Conservation (phyloP, 108 stramenopile species). For the Cyclotella baltica region DNA sequence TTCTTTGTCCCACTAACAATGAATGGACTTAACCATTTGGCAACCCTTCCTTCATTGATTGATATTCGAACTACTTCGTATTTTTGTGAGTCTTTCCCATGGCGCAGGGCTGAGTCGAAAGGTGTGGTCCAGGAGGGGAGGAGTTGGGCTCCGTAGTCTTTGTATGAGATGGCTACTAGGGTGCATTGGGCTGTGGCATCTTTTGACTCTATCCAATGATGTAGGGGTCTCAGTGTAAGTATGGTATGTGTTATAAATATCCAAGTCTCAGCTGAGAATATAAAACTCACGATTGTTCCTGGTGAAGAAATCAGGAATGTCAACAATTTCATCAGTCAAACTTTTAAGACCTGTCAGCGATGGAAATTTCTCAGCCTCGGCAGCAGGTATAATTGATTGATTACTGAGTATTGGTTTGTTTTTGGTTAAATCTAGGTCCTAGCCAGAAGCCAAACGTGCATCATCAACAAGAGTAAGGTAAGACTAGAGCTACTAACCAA, state of each 20-base stretch:
- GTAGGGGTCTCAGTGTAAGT: too few species aligned
- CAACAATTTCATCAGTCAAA: slow-evolving; percentile 47
- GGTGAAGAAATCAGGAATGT: slow-evolving; percentile 73
- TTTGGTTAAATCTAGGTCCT: slow-evolving; percentile 68
- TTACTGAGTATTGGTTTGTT: slow-evolving; percentile 79
- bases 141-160: slow-evolving; percentile 76
- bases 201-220: slow-evolving; percentile 38
- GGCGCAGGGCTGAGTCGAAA: slow-evolving; percentile 60
- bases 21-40: slow-evolving; percentile 59
- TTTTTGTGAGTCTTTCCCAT: slow-evolving; percentile 34
- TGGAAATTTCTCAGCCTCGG: slow-evolving; percentile 77
- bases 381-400: slow-evolving; percentile 64
- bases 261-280: too few species aligned
- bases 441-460: not conserved
- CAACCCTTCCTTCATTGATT: slow-evolving; percentile 64
- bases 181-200: slow-evolving; percentile 67
- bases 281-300: slow-evolving; percentile 60
- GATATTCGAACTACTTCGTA: slow-evolving; percentile 46
- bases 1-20: slow-evolving; percentile 57
- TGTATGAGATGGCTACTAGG: slow-evolving; percentile 79
- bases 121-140: slow-evolving; percentile 80
- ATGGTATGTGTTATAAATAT: too few species aligned
- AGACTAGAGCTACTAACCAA: not conserved
- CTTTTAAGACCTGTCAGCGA: slow-evolving; percentile 32
- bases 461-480: not conserved